Conservation (phyloP, 2,329 filamentous ascomycete species). For the Colletotrichum eremochloae region DNA sequence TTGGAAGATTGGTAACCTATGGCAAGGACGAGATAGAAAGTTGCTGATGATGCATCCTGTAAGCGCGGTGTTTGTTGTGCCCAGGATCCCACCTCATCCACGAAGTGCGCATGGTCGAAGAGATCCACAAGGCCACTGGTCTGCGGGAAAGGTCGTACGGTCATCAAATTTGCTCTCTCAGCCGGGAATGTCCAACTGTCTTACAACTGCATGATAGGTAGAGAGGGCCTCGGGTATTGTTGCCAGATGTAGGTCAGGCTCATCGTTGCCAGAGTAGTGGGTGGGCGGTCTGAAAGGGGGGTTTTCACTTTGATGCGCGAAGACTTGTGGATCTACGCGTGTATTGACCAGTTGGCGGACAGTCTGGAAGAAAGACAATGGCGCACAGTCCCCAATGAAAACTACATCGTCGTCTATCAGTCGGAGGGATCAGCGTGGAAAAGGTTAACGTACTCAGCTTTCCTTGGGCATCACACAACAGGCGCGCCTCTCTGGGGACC, state of each 20-base stretch:
- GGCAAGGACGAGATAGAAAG: conserved; percentile 63
- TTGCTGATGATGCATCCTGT: conserved; percentile 56
- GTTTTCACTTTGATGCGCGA: conserved; percentile 62
- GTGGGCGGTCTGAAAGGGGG: conserved; percentile 56
- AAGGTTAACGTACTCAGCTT: conserved; percentile 54
- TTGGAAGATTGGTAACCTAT: conserved; percentile 61
- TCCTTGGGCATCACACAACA: conserved; percentile 65
- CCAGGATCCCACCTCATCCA: conserved; percentile 59
- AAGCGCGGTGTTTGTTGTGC: conserved; percentile 50
- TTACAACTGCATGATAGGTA: conserved; percentile 45
- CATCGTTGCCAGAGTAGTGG: conserved; percentile 34
- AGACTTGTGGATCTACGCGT: conserved; percentile 62
- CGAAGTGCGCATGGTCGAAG: conserved; percentile 58
- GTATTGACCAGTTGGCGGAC: conserved; percentile 65
- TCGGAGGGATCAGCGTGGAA: background rate
- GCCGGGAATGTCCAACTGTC: background rate
- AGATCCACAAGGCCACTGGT: conserved; percentile 64
- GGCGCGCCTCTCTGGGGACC: conserved; percentile 65
- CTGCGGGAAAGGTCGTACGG: conserved; percentile 32
- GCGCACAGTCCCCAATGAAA: conserved; percentile 69
- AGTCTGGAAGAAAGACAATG: conserved; percentile 68
- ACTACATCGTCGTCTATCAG: conserved; percentile 44
- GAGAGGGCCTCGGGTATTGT: conserved; percentile 42
- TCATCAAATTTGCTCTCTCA: conserved; percentile 2
- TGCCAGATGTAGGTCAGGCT: conserved; percentile 44